Base-by-base conservation (phyloP, 176 grass and related monocot genomes). In the Carex pumila region DNA sequence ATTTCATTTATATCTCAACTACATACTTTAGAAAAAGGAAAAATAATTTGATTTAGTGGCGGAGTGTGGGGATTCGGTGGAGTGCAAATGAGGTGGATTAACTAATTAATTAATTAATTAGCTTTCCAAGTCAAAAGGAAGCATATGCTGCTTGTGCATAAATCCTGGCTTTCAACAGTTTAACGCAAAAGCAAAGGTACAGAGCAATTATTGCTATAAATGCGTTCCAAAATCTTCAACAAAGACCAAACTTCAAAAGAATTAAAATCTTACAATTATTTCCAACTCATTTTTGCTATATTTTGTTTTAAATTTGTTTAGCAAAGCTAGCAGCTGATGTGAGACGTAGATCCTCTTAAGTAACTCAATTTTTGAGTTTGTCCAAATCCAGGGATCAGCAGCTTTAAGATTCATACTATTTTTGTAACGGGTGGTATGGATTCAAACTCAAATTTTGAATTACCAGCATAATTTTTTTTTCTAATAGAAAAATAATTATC, bases 101-200 rank as follows among this genome's bases (percentile, higher is more conserved):
- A 41, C 12, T 68, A 68, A 70, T 18, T 70, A 19, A 71, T 49
- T 72, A 72, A 73, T 52, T 21, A 55, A 17, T 34, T 77, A 54
- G 1, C 31, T 32, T 30, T 10, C 73, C 21, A 77, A 56, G 73
- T 77, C 12, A 55, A 77, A 76, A 56, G 21, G 45, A 53, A 53
- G 45, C 45, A 14, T 75, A 29, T 75, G 45, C 22, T 75, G 47
- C 73, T 77, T 77, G 30, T 77, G 25, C 73, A 56, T 56, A 77
- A 77, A 56, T 49, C 72, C 32, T 76, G 72, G 72, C 49, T 76
- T 76, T 76, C 49, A 55, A 17, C 31, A 76, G 25, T 56, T 77
- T 6, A 18, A 77, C 22, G 25, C 47, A 32, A 56, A 56, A 21
- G 71, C 11, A 50, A 52, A 39, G 12, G 10, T 70, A 70, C 49